phyloP scores from a whole-genome alignment of 1,139 yeast species.

The Geotrichum citri-aurantii region DNA sequence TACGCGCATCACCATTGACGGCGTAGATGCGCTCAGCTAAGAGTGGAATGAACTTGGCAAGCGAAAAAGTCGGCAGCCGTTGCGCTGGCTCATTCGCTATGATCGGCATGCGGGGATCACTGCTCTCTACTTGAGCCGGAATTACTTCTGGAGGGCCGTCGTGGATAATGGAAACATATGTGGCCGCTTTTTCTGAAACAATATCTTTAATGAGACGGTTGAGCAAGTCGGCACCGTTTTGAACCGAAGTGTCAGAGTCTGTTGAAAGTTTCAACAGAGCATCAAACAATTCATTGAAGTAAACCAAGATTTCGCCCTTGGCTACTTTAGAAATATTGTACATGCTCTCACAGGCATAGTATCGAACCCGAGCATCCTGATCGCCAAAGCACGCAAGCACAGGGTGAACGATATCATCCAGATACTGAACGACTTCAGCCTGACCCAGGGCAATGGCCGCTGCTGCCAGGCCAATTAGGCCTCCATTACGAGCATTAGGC shows the following conservation, averaged over 20 bases:
- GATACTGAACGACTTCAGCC: conserved; percentile 60
- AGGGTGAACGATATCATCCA: conserved; percentile 86
- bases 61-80: conserved; percentile 64
- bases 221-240: conserved; percentile 91
- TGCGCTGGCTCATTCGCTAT: conserved; percentile 23
- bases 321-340: conserved; percentile 97
- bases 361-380: conserved; percentile 92
- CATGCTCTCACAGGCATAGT: conserved; percentile 93
- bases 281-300: conserved; percentile 92
- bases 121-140: conserved; percentile 39
- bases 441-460: conserved; percentile 73
- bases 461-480: conserved; percentile 70
- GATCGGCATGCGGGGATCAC: conserved; percentile 23
- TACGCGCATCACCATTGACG: conserved; percentile 85
- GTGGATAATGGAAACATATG: conserved; percentile 75
- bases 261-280: conserved; percentile 83
- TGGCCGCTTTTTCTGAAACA: conserved; percentile 91
- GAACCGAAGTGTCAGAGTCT: conserved; percentile 85
- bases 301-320: conserved; percentile 83
- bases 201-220: conserved; percentile 91
- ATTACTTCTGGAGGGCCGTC: conserved; percentile 31
- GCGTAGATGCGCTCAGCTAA: conserved; percentile 87
- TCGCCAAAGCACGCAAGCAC: conserved; percentile 95
- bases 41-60: conserved; percentile 84
- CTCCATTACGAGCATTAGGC: conserved; percentile 72